These are phyloP conservation scores for Staphylotrichum longicolle DNA, from an alignment of 495 filamentous ascomycete species.

Conservation along the genomic window DNA sequence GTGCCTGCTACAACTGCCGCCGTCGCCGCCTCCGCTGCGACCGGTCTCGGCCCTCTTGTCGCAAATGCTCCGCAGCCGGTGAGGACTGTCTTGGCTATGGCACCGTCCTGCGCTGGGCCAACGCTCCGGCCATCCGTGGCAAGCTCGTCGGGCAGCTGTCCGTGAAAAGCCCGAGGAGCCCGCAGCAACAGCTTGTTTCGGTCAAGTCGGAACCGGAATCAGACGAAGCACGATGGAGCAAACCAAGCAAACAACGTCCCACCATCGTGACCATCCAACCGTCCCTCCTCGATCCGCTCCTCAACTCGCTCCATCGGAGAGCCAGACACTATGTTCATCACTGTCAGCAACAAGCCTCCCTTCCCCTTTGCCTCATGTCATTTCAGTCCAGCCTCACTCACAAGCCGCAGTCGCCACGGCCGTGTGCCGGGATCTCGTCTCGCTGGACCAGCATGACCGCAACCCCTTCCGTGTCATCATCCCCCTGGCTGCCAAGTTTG, in stretches of 20 bases:
- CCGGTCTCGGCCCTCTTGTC: slow-evolving; percentile 47
- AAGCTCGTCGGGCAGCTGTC: slow-evolving; percentile 33
- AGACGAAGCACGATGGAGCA: too few relatives aligned
- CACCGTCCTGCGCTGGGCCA: slow-evolving; percentile 41
- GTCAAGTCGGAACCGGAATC: too few relatives aligned
- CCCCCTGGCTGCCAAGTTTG: slow-evolving; percentile 43
- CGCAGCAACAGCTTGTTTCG: neutral
- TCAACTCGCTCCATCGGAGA: slow-evolving; percentile 34
- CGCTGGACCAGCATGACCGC: slow-evolving; percentile 45
- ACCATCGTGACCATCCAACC: neutral
- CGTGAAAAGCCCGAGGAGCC: neutral
- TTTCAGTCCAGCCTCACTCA: slow-evolving; percentile 2
- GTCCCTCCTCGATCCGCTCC: slow-evolving; percentile 40
- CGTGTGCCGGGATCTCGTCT: slow-evolving; percentile 53
- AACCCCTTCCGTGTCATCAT: slow-evolving; percentile 55
- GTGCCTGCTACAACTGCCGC: slow-evolving; percentile 42
- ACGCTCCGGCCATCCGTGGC: slow-evolving; percentile 42
- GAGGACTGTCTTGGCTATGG: slow-evolving; percentile 50
- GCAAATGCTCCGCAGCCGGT: slow-evolving; percentile 47
- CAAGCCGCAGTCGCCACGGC: slow-evolving; percentile 45
- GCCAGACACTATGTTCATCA: slow-evolving; percentile 52
- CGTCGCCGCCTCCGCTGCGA: slow-evolving; percentile 55
- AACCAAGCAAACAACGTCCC: too few relatives aligned
- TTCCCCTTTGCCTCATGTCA: neutral
- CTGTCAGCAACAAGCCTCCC: slow-evolving; percentile 35